A percentile compares a stretch with the other conserved stretches of the same genome.
Evolutionary conservation across 805 yeast genomes (phyloP).

Genomic region (Saccharomyces kudriavzevii): DNA sequence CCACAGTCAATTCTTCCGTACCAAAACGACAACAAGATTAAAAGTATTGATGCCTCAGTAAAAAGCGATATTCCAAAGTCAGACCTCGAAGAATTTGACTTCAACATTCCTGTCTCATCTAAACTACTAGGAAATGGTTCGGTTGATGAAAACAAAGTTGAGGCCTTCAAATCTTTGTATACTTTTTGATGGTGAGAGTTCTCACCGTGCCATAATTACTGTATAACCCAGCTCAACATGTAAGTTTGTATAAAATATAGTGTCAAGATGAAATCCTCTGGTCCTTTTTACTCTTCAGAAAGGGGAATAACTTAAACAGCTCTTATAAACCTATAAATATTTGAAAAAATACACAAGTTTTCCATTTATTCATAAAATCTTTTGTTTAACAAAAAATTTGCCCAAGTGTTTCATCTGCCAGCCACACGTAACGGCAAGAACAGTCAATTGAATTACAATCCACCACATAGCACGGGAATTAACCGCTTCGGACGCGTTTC

Average conservation of each 20-base stretch:
- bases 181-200: constrained; percentile 13
- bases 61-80: background rate
- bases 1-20: background rate
- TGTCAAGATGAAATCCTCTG: background rate
- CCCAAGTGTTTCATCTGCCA: constrained; percentile 71
- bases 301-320: background rate
- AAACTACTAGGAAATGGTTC: background rate
- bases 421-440: constrained; percentile 57
- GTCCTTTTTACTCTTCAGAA: background rate
- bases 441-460: constrained; percentile 60
- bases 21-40: background rate
- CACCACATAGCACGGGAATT: constrained; percentile 65
- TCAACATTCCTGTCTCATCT: background rate
- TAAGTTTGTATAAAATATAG: background rate
- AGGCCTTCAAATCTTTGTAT: constrained; percentile 16
- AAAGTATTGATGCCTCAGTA: background rate
- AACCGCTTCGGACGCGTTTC: constrained; percentile 64
- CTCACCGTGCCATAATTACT: background rate
- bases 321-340: background rate
- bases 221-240: background rate
- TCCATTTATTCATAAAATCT: constrained; percentile 30
- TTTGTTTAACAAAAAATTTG: constrained; percentile 72
- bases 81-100: background rate
- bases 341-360: background rate
- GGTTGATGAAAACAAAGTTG: constrained; percentile 17